Percentiles rank a stretch among this genome's conserved stretches.
phyloP scores from a whole-genome alignment of 2,329 filamentous ascomycete species.

The Ophiostoma angusticollis region DNA sequence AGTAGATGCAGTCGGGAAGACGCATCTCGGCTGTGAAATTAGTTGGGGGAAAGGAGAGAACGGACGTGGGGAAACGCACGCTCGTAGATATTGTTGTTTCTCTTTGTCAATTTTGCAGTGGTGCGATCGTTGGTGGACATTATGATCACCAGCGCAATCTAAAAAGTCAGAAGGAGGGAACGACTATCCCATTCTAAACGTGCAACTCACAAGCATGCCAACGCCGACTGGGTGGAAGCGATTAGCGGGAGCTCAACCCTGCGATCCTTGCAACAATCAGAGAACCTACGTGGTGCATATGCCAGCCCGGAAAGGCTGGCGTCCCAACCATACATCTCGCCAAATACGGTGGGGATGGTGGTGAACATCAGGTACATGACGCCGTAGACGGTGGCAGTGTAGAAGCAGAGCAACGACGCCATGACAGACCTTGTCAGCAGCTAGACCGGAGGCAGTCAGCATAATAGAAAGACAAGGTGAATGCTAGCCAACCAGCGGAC shows the following conservation, averaged over 20 bases:
- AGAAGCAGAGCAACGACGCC: constrained; percentile 36
- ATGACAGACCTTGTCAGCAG: constrained; percentile 24
- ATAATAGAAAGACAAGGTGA: background rate
- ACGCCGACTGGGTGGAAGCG: background rate
- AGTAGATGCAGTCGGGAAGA: constrained; percentile 5
- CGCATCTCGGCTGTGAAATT: constrained; percentile 4
- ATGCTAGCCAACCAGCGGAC: constrained; percentile 31
- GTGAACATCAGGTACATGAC: constrained; percentile 43
- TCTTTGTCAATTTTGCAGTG: constrained; percentile 1
- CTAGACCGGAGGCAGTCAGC: background rate
- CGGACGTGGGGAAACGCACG: too few relatives aligned
- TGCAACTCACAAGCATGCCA: constrained; percentile 7
- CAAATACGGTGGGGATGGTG: constrained; percentile 39
- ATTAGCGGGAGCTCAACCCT: too few relatives aligned
- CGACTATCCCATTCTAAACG: background rate
- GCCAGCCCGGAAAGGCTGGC: constrained; percentile 13
- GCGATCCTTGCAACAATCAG: too few relatives aligned
- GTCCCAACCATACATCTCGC: constrained; percentile 36
- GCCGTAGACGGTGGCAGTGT: constrained; percentile 42
- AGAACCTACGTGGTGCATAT: constrained; percentile 5
- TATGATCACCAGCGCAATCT: constrained; percentile 2
- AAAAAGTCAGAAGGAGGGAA: background rate
- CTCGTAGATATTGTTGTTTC: constrained; percentile 7
- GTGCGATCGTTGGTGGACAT: constrained; percentile 6
- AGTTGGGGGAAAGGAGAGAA: background rate